Base-by-base conservation (phyloP, 352 stramenopile genomes). In the Pythium apleroticum region DNA sequence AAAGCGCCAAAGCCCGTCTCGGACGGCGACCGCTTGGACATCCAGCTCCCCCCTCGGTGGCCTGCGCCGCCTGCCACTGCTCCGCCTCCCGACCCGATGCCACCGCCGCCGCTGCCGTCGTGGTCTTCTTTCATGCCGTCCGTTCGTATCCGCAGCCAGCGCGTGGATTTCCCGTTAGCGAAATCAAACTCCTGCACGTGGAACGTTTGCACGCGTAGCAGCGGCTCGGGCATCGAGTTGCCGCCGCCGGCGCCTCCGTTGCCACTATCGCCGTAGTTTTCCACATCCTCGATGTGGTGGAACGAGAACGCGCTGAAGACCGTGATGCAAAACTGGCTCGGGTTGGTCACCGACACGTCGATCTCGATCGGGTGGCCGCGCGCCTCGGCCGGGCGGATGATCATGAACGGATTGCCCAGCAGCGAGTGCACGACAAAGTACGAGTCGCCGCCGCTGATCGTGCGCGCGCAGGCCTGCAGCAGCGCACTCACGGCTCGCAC, bases 131-230 rank as follows among this genome's bases (percentile, higher is more conserved):
- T 83, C 31, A 81, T 75, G 11, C 77, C 78, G 64, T 90, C 81
- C 0, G 78, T 73, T 30, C 81, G 77, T 60, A 90, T 83, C 48
- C 74, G 69, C 33, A 90, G 48, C 81, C 81, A 90, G 9, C 84
- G 81, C 14, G 78, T 82, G 0, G 84, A 91, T 46, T 88, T 90
- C 35, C 78, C 77, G n/a, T 63, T 80, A 0, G 66, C 78, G 52
- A 93, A 90, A 64, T 93, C 84, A 60, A 93, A 90, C 52, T 93
- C 81, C 53, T 93, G 84, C 20, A 93, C 84, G 69, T 93, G 84
- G 14, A 78, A 78, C 49, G 84, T 93, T 10, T 81, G 76, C 24
- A 93, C 79, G 10, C 79, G 79, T 15, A 90, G 59, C 56, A 89
- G 65, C 20, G 84, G 80, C 60, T 84, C 77, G 20, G 78, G 78